phyloP scores from a whole-genome alignment of 1,284 basidiomycete genomes.

The Porphyrellus sp. region DNA sequence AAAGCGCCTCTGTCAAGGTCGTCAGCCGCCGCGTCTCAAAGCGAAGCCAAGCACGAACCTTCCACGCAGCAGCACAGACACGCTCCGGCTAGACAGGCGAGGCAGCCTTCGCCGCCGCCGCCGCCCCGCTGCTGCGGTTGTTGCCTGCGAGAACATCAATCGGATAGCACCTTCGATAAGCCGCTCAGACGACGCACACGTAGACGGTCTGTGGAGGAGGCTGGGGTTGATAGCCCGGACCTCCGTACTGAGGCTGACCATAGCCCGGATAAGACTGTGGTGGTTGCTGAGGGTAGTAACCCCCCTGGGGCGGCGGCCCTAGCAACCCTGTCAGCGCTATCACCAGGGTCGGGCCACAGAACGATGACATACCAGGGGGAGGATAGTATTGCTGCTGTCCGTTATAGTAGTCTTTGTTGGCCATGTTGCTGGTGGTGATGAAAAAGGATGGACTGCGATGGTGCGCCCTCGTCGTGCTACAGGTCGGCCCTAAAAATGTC shows the following conservation, averaged over 20 bases:
- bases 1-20: conserved; percentile 53
- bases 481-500: conserved; percentile 28
- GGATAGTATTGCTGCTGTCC: conserved; percentile 63
- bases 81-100: conserved; percentile 69
- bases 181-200: conserved; percentile 45
- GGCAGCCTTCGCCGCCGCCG: conserved; percentile 45
- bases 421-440: conserved; percentile 46
- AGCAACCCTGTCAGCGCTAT: conserved; percentile 13
- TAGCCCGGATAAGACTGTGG: conserved; percentile 61
- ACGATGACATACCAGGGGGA: conserved; percentile 52
- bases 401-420: conserved; percentile 71
- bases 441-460: conserved; percentile 1
- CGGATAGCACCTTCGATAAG: background rate
- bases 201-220: conserved; percentile 71
- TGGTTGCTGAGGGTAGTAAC: conserved; percentile 77
- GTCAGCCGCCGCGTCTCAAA: conserved; percentile 8
- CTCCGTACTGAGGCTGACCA: conserved; percentile 30
- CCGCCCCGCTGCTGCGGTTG: conserved; percentile 47
- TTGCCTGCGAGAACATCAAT: conserved; percentile 43
- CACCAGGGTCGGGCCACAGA: background rate
- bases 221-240: conserved; percentile 57
- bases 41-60: conserved; percentile 44
- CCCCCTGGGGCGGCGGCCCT: conserved; percentile 60
- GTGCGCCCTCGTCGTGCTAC: conserved; percentile 9
- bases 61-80: conserved; percentile 77